A percentile compares a stretch with the other conserved stretches of the same genome.
Evolutionary conservation across 306 rosid genomes (phyloP).

Genomic region (Cicer yamashitae): DNA sequence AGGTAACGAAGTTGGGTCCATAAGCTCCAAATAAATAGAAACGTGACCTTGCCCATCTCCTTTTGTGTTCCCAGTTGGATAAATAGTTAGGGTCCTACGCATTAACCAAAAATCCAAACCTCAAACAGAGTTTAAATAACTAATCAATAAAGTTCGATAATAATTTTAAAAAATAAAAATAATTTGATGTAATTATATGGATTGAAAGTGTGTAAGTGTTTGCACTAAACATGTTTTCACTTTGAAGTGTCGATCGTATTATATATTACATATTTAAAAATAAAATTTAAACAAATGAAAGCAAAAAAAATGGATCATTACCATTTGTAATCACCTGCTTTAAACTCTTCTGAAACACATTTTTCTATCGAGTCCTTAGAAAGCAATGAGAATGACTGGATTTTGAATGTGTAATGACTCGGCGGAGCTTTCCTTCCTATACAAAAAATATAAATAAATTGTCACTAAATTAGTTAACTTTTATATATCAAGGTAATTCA

Average conservation of each 20-base stretch:
- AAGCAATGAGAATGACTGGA: slow-evolving; percentile 50
- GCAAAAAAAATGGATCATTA: not conserved
- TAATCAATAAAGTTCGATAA: too few relatives aligned
- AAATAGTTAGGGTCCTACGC: slow-evolving; percentile 39
- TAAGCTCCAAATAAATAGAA: slow-evolving; percentile 45
- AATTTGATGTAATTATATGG: too few relatives aligned
- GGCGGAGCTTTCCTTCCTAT: slow-evolving; percentile 56
- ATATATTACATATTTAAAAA: too few relatives aligned
- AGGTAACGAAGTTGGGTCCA: slow-evolving; percentile 18
- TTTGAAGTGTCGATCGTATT: too few relatives aligned
- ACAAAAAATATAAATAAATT: not conserved
- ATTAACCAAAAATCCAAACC: not conserved
- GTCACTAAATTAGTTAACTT: not conserved
- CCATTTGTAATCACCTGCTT: slow-evolving; percentile 56
- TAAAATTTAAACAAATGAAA: too few relatives aligned
- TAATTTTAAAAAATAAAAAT: too few relatives aligned
- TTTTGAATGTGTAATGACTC: slow-evolving; percentile 50
- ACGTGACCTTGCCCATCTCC: slow-evolving; percentile 45
- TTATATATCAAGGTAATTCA: too few relatives aligned
- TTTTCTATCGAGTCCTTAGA: slow-evolving; percentile 42
- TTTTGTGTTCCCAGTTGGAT: slow-evolving; percentile 49
- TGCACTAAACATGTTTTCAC: too few relatives aligned
- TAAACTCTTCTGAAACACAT: slow-evolving; percentile 44
- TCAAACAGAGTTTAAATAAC: not conserved
- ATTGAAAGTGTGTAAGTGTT: too few relatives aligned